phyloP scores from a whole-genome alignment of 805 yeast species.

The Monosporozyma unispora region DNA sequence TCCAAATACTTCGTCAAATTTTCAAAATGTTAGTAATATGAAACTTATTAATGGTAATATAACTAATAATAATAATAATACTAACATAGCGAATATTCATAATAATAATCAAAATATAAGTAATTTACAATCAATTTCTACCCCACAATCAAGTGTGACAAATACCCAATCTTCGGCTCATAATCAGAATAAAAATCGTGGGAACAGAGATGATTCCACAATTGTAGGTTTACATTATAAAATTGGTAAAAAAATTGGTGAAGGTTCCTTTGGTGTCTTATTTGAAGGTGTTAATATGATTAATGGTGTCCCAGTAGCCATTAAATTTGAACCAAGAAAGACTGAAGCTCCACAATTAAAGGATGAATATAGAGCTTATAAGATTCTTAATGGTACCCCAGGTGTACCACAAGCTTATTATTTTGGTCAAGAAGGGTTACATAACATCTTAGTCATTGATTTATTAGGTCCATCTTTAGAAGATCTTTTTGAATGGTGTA shows the following conservation, averaged over 20 bases:
- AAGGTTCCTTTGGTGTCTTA: conserved; percentile 95
- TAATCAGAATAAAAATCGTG: not conserved
- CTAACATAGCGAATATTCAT: not conserved
- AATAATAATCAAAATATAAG: not conserved
- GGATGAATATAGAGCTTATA: conserved; percentile 94
- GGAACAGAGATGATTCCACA: conserved; percentile 9
- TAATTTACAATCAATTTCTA: not conserved
- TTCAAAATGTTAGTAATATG: conserved; percentile 6
- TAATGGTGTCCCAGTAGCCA: conserved; percentile 89
- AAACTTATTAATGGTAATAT: conserved; percentile 13
- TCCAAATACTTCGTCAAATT: conserved; percentile 6
- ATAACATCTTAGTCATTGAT: conserved; percentile 89
- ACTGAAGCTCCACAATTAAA: conserved; percentile 95
- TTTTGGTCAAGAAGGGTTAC: conserved; percentile 97
- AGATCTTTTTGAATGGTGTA: conserved; percentile 97
- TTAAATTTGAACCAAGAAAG: conserved; percentile 93
- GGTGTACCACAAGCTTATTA: conserved; percentile 97
- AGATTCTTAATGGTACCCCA: conserved; percentile 65
- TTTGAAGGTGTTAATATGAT: conserved; percentile 92
- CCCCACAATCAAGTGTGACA: conserved; percentile 3
- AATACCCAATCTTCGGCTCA: conserved; percentile 1
- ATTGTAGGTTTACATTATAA: conserved; percentile 90
- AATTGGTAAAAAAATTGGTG: conserved; percentile 96
- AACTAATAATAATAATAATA: conserved; percentile 2
- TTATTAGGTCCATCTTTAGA: conserved; percentile 92